phyloP scores from a whole-genome alignment of 805 yeast species.

The Metschnikowia bowlesiae region DNA sequence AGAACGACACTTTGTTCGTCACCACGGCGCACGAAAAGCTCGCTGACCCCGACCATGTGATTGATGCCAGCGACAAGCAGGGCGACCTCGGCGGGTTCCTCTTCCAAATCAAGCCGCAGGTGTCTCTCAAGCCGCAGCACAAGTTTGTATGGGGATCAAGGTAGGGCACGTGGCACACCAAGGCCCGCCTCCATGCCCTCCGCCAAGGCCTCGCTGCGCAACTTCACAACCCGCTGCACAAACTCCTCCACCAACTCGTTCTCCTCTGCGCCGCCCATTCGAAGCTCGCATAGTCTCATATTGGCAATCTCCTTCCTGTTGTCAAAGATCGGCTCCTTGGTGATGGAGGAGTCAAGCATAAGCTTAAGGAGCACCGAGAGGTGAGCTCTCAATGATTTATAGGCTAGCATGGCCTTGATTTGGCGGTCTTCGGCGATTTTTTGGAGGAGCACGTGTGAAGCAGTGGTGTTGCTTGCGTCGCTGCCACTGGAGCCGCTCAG shows the following conservation, averaged over 20 bases:
- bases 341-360: constrained; percentile 40
- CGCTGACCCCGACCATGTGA: constrained; percentile 30
- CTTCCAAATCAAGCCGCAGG: constrained; percentile 41
- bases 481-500: too few relatives aligned
- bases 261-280: constrained; percentile 62
- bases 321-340: constrained; percentile 49
- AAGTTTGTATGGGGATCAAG: constrained; percentile 10
- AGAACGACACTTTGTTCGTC: constrained; percentile 55
- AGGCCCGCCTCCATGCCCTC: too few relatives aligned
- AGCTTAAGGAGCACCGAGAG: constrained; percentile 46
- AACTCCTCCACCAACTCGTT: constrained; percentile 72
- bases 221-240: constrained; percentile 38
- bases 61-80: constrained; percentile 20
- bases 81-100: constrained; percentile 63
- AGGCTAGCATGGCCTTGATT: constrained; percentile 44
- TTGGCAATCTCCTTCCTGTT: constrained; percentile 57
- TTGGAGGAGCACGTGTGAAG: constrained; percentile 1
- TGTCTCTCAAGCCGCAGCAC: constrained; percentile 24
- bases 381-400: constrained; percentile 55
- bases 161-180: background rate
- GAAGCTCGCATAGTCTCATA: constrained; percentile 53
- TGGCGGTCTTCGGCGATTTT: constrained; percentile 35
- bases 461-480: too few relatives aligned
- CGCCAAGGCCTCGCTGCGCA: constrained; percentile 4
- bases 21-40: constrained; percentile 59